Conservation (phyloP, 2,329 filamentous ascomycete genomes). For the Metarhizium guizhouense region DNA sequence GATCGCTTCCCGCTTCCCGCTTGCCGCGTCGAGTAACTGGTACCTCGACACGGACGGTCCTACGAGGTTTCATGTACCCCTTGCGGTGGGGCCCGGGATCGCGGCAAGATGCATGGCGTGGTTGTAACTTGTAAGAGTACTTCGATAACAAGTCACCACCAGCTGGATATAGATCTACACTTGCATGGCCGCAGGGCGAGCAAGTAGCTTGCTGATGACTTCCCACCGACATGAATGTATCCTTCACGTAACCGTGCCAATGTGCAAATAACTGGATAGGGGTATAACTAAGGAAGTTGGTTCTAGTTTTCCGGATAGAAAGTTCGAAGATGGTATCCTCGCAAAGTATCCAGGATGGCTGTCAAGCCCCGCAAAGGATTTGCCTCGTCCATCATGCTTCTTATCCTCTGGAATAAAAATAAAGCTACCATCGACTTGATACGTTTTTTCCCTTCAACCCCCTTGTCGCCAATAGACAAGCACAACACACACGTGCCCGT, state of each 20-base stretch:
- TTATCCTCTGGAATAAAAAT: not conserved
- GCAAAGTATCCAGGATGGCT: not conserved
- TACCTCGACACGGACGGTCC: not conserved
- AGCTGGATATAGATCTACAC: not conserved
- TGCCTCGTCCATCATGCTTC: not conserved
- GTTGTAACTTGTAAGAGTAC: not conserved
- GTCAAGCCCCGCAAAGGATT: not conserved
- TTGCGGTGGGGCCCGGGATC: slow-evolving; percentile 3
- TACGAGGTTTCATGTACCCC: not conserved
- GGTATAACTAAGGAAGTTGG: not conserved
- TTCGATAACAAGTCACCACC: slow-evolving; percentile 1
- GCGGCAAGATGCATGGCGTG: slow-evolving; percentile 4
- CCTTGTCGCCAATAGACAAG: not conserved
- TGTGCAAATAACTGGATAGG: not conserved
- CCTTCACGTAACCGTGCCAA: too few relatives aligned
- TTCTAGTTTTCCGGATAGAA: not conserved
- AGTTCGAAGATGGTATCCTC: not conserved
- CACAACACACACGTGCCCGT: not conserved
- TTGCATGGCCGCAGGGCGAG: too few relatives aligned
- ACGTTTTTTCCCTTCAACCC: not conserved
- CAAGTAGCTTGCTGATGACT: too few relatives aligned
- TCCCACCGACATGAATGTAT: too few relatives aligned
- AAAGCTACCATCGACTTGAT: not conserved
- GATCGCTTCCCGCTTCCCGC: not conserved
- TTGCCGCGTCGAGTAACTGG: not conserved